phyloP scores from a whole-genome alignment of 768 basidiomycete species.

The Trametes meyenii region DNA sequence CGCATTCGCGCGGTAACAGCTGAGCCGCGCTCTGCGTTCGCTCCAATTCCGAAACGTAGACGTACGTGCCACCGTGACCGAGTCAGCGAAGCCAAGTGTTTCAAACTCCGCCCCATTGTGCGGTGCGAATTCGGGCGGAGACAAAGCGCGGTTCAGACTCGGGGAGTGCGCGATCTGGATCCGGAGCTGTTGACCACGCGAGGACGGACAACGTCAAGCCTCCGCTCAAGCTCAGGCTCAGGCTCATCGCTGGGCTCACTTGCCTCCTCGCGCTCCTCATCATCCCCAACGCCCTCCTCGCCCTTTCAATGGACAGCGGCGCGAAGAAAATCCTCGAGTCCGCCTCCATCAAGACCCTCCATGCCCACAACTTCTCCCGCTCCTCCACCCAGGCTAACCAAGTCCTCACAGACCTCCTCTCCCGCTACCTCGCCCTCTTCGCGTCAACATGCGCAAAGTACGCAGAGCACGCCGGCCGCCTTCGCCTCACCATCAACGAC shows the following conservation, averaged over 20 bases:
- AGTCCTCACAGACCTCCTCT: conserved; percentile 73
- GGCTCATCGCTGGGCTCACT: conserved; percentile 4
- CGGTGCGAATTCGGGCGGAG: conserved; percentile 4
- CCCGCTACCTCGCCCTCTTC: conserved; percentile 71
- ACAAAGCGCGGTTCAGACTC: neutral
- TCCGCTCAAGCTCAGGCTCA: neutral
- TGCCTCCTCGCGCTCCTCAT: neutral
- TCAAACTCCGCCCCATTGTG: conserved; percentile 1
- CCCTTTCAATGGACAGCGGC: conserved; percentile 50
- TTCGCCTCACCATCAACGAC: conserved; percentile 58
- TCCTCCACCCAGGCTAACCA: conserved; percentile 73
- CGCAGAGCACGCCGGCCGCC: conserved; percentile 75
- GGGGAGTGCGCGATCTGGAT: conserved; percentile 4
- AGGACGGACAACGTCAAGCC: too few species aligned
- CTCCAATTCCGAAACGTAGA: too few species aligned
- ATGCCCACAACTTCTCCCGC: conserved; percentile 76
- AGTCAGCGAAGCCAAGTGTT: neutral
- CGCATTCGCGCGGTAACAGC: too few species aligned
- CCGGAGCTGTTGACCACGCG: neutral
- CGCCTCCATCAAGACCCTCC: conserved; percentile 67
- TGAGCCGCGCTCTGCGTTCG: too few species aligned
- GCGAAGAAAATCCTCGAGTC: conserved; percentile 67
- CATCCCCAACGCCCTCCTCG: neutral
- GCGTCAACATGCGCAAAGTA: conserved; percentile 70
- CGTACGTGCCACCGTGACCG: too few species aligned